These are phyloP conservation scores for Mesembryanthemum crystallinum DNA, from an alignment of 148 eudicot species.

Conservation along the genomic window DNA sequence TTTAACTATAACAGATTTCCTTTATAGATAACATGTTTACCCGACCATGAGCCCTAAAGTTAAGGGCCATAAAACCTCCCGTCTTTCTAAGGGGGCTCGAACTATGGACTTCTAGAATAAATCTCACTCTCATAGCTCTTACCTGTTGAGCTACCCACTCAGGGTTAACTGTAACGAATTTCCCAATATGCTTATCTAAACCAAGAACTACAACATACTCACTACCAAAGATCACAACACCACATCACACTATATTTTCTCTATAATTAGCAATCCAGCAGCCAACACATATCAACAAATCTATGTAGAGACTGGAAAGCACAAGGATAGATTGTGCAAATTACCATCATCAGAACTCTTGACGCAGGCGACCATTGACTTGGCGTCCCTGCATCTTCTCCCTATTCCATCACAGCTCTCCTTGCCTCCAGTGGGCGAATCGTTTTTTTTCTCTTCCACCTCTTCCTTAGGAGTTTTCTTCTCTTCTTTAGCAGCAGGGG, in stretches of 20 bases:
- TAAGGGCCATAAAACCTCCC: too few species aligned
- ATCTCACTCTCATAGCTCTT: too few species aligned
- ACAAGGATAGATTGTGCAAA: slow-evolving; percentile 15
- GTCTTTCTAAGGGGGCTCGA: too few species aligned
- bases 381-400: slow-evolving; percentile 34
- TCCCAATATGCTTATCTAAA: not conserved
- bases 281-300: not conserved
- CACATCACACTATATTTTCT: too few species aligned
- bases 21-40: too few species aligned
- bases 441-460: slow-evolving; percentile 26
- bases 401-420: slow-evolving; percentile 43
- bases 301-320: not conserved
- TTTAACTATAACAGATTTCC: not conserved
- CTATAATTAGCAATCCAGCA: not conserved
- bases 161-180: not conserved
- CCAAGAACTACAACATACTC: not conserved
- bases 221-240: not conserved
- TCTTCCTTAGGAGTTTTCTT: slow-evolving; percentile 15
- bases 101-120: too few species aligned
- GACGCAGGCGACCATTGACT: slow-evolving; percentile 51
- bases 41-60: too few species aligned
- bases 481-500: slow-evolving; percentile 16
- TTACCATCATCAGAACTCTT: slow-evolving; percentile 40
- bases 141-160: too few species aligned
- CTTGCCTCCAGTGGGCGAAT: slow-evolving; percentile 3